Conservation (phyloP, 1,284 basidiomycete genomes). For the Ustilago xerochloae region DNA sequence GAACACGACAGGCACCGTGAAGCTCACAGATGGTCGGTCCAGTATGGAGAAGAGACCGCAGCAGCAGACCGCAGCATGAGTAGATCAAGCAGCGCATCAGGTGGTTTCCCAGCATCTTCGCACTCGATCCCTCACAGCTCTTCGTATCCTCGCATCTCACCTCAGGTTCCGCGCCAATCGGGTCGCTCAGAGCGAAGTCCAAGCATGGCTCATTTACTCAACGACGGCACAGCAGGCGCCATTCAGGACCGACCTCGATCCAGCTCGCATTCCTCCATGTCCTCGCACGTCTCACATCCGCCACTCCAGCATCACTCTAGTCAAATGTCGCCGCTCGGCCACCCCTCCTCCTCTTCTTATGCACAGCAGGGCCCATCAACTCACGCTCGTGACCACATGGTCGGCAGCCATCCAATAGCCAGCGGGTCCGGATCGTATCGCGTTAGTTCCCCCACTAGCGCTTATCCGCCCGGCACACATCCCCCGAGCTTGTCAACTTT, state of each 20-base stretch:
- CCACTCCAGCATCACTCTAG: constrained; percentile 18
- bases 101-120: constrained; percentile 15
- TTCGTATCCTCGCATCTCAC: constrained; percentile 28
- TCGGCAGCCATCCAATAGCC: neutral
- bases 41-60: constrained; percentile 19
- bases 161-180: constrained; percentile 13
- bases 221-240: constrained; percentile 48
- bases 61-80: constrained; percentile 36
- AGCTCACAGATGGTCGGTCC: constrained; percentile 10
- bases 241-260: constrained; percentile 41
- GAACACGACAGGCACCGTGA: constrained; percentile 28
- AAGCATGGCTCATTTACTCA: constrained; percentile 51
- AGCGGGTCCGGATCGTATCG: constrained; percentile 10
- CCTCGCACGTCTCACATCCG: constrained; percentile 41
- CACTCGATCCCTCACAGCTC: constrained; percentile 7
- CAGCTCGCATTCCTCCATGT: constrained; percentile 44
- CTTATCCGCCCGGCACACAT: constrained; percentile 19
- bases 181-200: constrained; percentile 44
- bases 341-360: constrained; percentile 5
- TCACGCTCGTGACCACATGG: constrained; percentile 19
- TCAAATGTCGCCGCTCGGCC: constrained; percentile 29
- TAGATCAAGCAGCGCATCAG: constrained; percentile 42
- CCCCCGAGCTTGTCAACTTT: constrained; percentile 14
- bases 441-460: constrained; percentile 25
- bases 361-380: neutral